Percentiles rank a stretch among this genome's conserved stretches.
Evolutionary conservation across 2,329 filamentous ascomycete genomes (phyloP).

Genomic region (Xylogone sp.): DNA sequence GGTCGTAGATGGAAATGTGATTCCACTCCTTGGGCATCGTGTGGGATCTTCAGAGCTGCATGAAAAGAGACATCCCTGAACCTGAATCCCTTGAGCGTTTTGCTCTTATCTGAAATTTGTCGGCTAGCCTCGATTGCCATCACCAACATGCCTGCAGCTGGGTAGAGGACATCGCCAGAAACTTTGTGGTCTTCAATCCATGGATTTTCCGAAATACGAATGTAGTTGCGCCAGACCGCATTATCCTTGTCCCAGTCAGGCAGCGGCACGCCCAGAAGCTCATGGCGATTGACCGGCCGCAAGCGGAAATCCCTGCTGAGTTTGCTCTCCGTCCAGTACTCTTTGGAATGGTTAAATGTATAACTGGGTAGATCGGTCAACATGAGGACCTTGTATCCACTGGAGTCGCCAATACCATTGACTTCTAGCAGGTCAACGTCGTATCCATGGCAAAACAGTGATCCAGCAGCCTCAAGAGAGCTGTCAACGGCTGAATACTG

Average conservation of each 20-base stretch:
- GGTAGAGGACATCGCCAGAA: constrained; percentile 19
- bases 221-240: constrained; percentile 24
- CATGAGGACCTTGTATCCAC: neutral
- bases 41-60: neutral
- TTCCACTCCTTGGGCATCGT: constrained; percentile 1
- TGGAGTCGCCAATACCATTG: neutral
- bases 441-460: neutral
- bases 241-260: constrained; percentile 14
- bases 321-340: constrained; percentile 45
- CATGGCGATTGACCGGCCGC: neutral
- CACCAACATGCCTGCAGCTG: constrained; percentile 24
- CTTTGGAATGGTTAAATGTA: constrained; percentile 46
- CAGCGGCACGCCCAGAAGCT: constrained; percentile 20
- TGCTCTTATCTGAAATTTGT: constrained; percentile 1
- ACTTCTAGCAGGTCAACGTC: neutral
- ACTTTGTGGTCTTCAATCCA: constrained; percentile 27
- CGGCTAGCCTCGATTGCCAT: constrained; percentile 27
- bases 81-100: constrained; percentile 32
- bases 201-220: constrained; percentile 18
- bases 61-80: constrained; percentile 34
- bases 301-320: neutral
- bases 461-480: neutral
- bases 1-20: constrained; percentile 1
- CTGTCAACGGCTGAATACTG: neutral
- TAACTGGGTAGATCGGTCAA: constrained; percentile 39